Conservation (phyloP, 2,329 filamentous ascomycete species). For the Raffaelea albimanens region DNA sequence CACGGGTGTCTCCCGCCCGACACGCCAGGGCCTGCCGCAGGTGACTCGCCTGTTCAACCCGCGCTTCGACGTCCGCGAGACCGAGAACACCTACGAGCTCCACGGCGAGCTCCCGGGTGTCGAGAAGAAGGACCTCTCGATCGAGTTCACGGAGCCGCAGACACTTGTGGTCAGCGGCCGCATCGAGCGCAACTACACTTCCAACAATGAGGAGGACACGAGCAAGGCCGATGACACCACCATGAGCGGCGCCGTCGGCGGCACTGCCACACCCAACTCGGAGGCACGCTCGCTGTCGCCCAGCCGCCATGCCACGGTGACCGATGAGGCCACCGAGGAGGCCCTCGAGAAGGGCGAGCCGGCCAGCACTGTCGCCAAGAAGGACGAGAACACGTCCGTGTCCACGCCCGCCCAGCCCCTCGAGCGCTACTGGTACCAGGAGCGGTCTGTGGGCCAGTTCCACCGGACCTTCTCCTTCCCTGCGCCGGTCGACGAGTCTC, state of each 20-base stretch:
- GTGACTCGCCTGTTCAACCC: conserved; percentile 48
- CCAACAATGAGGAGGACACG: conserved; percentile 38
- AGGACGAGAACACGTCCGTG: conserved; percentile 6
- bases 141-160: conserved; percentile 71
- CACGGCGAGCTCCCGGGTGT: conserved; percentile 73
- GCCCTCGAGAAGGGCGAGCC: conserved; percentile 18
- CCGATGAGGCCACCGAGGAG: conserved; percentile 41
- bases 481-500: conserved; percentile 49
- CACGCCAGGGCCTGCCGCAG: conserved; percentile 16
- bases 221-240: conserved; percentile 26
- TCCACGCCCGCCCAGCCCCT: conserved; percentile 6
- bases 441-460: conserved; percentile 59
- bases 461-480: conserved; percentile 61
- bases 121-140: conserved; percentile 61
- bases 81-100: conserved; percentile 59
- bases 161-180: conserved; percentile 63
- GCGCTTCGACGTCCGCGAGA: conserved; percentile 71
- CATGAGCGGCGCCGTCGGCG: conserved; percentile 28
- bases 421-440: conserved; percentile 55
- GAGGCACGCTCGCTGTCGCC: conserved; percentile 24
- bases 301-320: conserved; percentile 52
- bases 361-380: conserved; percentile 18
- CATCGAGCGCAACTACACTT: conserved; percentile 53
- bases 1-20: no score
- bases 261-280: conserved; percentile 24